Evolutionary conservation across 257 asterid genomes (phyloP), one percentile per base, ranked within the genome.

Genomic region (Fraxinus cuspidata): DNA sequence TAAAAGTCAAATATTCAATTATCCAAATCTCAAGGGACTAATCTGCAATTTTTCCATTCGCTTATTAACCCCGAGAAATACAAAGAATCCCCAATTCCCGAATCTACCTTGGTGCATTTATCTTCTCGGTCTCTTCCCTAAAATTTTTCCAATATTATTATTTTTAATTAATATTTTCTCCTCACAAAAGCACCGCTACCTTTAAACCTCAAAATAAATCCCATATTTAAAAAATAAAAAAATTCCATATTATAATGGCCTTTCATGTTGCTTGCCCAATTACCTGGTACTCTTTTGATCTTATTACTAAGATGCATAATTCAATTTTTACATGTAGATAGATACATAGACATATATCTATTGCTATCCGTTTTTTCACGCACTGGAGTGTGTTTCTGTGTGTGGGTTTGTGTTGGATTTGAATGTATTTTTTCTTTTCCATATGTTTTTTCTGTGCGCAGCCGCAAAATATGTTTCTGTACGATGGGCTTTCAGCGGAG

Each of bases 261-360:
- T 96, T 96, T 89, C 99, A 96, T 78, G 97, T 92, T 81, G 94
- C 98, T 86, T 96, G 99, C 85, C 99, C 99, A 89, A 96, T 96
- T 90, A 96, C 99, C 87, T 96, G 99, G 99, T 96, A 89, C 66
- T 44, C 73, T 80, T 69, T 76, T 77, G 75, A 82, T 80, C 77
- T 69, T 75, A 51, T 70, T 78, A 47, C 76, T 78, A 77, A 53
- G 11, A 70, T 69, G 28, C 83, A 70, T 42, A 74, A 23, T 76
- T 78, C 65, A 25, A 53, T 73, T 80, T 66, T 78, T 40, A 71
- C 18, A 31, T 10, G 12, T 13, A 23, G 44, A 75, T 73, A 74
- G 13, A 79, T 66, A 78, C 49, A 70, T 70, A 74, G 75, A 75
- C 70, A 42, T 84, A 32, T 77, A 35, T 83, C 42, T 79, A 31